Conservation (phyloP, 192 early-diverging fungal genomes). For the Chytriomyces confervae region DNA sequence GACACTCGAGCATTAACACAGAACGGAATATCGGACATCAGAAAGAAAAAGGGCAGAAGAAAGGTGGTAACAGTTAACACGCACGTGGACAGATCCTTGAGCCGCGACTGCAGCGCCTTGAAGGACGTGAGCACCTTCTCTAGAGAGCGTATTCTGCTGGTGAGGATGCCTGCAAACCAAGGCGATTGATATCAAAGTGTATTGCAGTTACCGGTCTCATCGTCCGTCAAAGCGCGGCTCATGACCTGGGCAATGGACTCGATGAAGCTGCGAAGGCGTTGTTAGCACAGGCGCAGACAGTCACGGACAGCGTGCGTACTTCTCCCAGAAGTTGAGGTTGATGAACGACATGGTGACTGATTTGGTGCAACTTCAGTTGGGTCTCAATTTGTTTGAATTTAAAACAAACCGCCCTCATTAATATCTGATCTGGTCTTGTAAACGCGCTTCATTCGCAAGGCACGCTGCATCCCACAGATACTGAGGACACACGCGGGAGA, state of each 20-base stretch:
- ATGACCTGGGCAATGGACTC: constrained; percentile 42
- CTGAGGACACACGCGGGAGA: not conserved
- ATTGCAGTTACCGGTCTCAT: constrained; percentile 33
- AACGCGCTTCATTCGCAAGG: not conserved
- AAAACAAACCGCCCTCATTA: not conserved
- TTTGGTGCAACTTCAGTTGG: not conserved
- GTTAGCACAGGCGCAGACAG: not conserved
- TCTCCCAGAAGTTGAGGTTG: constrained; percentile 33
- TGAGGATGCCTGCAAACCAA: not conserved
- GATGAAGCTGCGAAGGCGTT: constrained; percentile 27
- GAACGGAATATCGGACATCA: too few species aligned
- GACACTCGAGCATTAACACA: not conserved
- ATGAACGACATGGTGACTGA: constrained; percentile 1
- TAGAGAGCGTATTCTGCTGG: not conserved
- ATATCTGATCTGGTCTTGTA: not conserved
- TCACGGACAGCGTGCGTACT: not conserved
- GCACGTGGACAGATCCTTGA: constrained; percentile 40
- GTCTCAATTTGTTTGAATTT: not conserved
- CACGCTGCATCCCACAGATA: not conserved
- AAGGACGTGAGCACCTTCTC: constrained; percentile 44
- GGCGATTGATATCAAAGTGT: not conserved
- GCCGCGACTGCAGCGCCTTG: constrained; percentile 36
- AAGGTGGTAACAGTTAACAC: not conserved
- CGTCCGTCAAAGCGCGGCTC: constrained; percentile 42
- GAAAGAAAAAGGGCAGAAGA: too few species aligned